phyloP scores from a whole-genome alignment of 768 basidiomycete genomes.

The Macrolepiota dolichaula region DNA sequence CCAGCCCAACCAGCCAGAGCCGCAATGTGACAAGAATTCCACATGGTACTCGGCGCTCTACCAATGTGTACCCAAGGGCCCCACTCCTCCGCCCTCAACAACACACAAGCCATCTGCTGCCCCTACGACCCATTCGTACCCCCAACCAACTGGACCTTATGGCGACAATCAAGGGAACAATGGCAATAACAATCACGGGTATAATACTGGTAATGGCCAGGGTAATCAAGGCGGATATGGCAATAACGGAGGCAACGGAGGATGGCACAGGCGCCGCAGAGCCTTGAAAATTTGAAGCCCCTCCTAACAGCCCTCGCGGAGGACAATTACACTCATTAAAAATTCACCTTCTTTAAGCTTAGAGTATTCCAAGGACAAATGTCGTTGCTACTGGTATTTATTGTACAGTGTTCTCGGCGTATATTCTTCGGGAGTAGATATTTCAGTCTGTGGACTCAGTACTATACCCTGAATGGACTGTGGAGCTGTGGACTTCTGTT shows the following conservation, averaged over 20 bases:
- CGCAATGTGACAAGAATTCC: constrained; percentile 46
- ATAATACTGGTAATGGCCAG: constrained; percentile 14
- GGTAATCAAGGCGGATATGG: background rate
- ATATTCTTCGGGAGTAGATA: constrained; percentile 1
- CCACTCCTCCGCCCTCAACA: constrained; percentile 24
- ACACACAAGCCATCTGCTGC: constrained; percentile 18
- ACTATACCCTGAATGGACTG: background rate
- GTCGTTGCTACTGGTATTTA: background rate
- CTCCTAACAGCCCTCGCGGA: background rate
- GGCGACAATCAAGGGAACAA: background rate
- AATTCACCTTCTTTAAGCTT: background rate
- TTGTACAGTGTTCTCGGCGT: background rate
- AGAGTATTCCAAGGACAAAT: constrained; percentile 12
- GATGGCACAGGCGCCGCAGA: background rate
- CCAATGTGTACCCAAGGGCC: constrained; percentile 36
- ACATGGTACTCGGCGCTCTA: constrained; percentile 39
- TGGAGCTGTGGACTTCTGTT: background rate
- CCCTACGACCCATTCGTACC: constrained; percentile 34
- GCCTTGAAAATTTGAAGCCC: background rate
- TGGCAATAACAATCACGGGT: background rate
- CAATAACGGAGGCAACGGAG: background rate
- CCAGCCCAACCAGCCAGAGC: constrained; percentile 36
- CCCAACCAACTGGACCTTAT: constrained; percentile 14
- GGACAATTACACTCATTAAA: background rate
- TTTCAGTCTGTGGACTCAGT: background rate